These are phyloP conservation scores for Lepiota brunneoincarnata DNA, from an alignment of 768 basidiomycete genomes.

Conservation along the genomic window DNA sequence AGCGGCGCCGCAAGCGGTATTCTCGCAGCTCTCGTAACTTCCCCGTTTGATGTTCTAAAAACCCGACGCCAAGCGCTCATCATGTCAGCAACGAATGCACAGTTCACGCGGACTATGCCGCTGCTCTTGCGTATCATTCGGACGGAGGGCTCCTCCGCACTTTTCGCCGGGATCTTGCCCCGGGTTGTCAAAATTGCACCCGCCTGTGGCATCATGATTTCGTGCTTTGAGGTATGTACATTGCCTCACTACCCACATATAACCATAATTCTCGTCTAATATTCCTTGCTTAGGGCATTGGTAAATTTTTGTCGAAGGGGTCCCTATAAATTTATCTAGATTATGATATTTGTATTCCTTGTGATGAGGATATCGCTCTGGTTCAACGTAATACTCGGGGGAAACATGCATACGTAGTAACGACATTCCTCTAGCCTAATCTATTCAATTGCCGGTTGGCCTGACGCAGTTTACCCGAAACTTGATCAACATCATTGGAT, in stretches of 20 bases:
- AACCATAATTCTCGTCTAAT: constrained; percentile 11
- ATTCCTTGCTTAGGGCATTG: constrained; percentile 48
- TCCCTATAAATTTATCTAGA: constrained; percentile 24
- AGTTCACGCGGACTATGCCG: constrained; percentile 52
- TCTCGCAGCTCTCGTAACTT: constrained; percentile 81
- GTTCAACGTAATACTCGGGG: neutral
- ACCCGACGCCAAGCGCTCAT: constrained; percentile 86
- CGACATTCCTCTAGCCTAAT: constrained; percentile 45
- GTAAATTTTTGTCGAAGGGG: constrained; percentile 44
- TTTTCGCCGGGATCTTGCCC: constrained; percentile 84
- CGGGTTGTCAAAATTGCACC: constrained; percentile 95
- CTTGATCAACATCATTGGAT: constrained; percentile 69
- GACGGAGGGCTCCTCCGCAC: constrained; percentile 73
- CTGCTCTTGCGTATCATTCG: constrained; percentile 67
- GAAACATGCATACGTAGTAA: constrained; percentile 14
- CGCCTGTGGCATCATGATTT: constrained; percentile 98
- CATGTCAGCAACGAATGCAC: constrained; percentile 51
- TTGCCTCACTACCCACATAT: neutral
- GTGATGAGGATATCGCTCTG: constrained; percentile 5
- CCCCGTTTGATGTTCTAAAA: constrained; percentile 96
- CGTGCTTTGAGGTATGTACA: constrained; percentile 80
- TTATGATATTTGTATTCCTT: constrained; percentile 18
- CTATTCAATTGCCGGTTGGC: constrained; percentile 83
- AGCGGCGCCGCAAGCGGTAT: constrained; percentile 90
- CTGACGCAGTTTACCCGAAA: constrained; percentile 72